Base-by-base conservation (phyloP, 192 early-diverging fungal genomes). In the Linnemannia elongata region DNA sequence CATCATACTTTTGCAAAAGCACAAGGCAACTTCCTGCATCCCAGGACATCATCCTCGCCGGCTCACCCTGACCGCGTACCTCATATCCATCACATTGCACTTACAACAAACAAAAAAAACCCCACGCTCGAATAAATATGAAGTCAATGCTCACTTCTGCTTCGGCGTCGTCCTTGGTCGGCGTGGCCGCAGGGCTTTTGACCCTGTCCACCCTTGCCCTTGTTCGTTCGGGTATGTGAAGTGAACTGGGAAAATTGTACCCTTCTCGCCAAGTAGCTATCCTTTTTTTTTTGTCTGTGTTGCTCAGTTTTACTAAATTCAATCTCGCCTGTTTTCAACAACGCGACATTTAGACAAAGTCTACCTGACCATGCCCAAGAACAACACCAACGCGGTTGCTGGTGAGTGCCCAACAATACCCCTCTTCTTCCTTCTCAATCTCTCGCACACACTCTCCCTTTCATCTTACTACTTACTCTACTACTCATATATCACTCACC, bases 281-380 rank as follows among this genome's bases (percentile, higher is more conserved):
- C 3, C 49, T 2, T 30, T 54, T 27, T 27, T n/a, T 13, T 27
- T 52, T 52, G 15, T 17, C 3, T 45, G 6, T 39, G n/a, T 38
- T 24, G 6, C 20, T 60, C 36, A 9, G 0, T n/a, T 15, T 39
- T 39, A 3, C 27, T 68, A 42, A 12, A 15, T 10, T 33, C 27
- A 22, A 52, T 20, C 49, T 6, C 18, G 3, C 18, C 49, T 6
- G 4, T 12, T 9, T 33, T 35, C 17, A 18, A 52, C 49, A 52
- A 52, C 49, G 18, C 20, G 18, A 52, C 49, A 52, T 3, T n/a
- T 72, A 85, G 83, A 85, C 55, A 60, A 69, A 6, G 69, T 85
- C 0, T 85, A 55, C 60, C 79, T 73, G 83, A 72, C 69, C 17
- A 36, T 47, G 4, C 83, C 83, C 10, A 2, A 69, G 12, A 80